Evolutionary conservation across 2,329 filamentous ascomycete species (phyloP).

Genomic region (Alternaria sp.): DNA sequence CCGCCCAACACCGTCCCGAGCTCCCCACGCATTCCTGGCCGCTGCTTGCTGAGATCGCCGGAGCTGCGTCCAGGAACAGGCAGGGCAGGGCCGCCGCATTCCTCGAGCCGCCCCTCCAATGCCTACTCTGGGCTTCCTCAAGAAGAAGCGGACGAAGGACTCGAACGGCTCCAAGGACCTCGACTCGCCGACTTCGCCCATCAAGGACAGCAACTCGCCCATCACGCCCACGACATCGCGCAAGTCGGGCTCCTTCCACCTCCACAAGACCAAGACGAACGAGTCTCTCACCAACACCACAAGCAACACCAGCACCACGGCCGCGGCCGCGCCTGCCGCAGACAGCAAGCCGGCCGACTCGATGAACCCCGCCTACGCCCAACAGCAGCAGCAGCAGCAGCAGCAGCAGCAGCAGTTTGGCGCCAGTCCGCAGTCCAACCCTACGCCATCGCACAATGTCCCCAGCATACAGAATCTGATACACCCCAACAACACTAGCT

Average conservation of each 20-base stretch:
- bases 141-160: conserved; percentile 99
- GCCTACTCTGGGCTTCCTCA: conserved; percentile 95
- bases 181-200: conserved; percentile 73
- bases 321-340: conserved; percentile 26
- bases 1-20: background rate
- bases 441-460: conserved; percentile 68
- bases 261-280: conserved; percentile 43
- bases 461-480: conserved; percentile 87
- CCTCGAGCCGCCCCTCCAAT: conserved; percentile 62
- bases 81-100: conserved; percentile 33
- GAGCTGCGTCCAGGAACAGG: conserved; percentile 18
- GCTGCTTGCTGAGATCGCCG: conserved; percentile 15
- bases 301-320: conserved; percentile 16
- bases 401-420: conserved; percentile 33
- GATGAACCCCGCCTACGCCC: conserved; percentile 51
- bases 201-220: conserved; percentile 62
- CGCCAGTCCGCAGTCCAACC: conserved; percentile 42
- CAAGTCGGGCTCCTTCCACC: conserved; percentile 41
- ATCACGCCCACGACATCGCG: conserved; percentile 48
- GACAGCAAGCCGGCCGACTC: conserved; percentile 50
- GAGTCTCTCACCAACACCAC: conserved; percentile 30
- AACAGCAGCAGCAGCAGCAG: conserved; percentile 16
- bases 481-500: conserved; percentile 62
- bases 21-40: conserved; percentile 9
- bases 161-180: conserved; percentile 67